Base-by-base conservation (phyloP, 179 eudicot genomes). In the Vitellaria paradoxa region DNA sequence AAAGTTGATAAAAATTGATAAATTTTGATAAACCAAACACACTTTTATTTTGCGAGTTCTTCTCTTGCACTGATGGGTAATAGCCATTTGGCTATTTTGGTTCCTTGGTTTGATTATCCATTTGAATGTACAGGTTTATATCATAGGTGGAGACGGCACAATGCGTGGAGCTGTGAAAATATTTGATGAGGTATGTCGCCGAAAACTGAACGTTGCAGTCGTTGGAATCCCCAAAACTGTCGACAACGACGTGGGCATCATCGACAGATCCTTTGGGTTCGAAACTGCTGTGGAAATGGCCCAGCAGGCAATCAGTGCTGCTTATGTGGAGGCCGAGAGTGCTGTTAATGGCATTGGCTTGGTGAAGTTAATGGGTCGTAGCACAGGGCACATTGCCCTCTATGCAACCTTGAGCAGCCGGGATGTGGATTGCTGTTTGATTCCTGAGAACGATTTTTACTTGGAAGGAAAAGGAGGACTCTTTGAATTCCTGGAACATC, bases 101-200 rank as follows among this genome's bases (percentile, higher is more conserved):
- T 23, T 23, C 3, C 42, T 70, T 12, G 23, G 8, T 17, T 9
- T 72, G 20, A 6, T n/a, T 6, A n/a, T 59, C 17, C 45, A 42
- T 62, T 24, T 40, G 20, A 47, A 15, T 65, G 18, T 52, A 24
- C 80, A 91, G 90, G 88, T 93, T 55, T 93, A 91, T 81, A 87
- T 93, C 46, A 83, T 93, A 23, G 98, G 98, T 18, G 98, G 98
- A 75, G 98, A 93, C 49, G 98, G 98, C 70, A 93, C 98, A 1
- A 82, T 90, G 91, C 94, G 93, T 11, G 97, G 97, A 3, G 91
- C 89, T 0, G 94, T 92, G 42, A 71, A 86, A 79, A 91, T 93
- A 76, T 93, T 86, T 26, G 77, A 93, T 1, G 98, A 91, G 73
- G 84, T 91, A 8, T 72, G 83, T n/a, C 89, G 81, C 23, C 82